phyloP scores from a whole-genome alignment of 1,284 basidiomycete species.

The Mrakiaceae sp. region DNA sequence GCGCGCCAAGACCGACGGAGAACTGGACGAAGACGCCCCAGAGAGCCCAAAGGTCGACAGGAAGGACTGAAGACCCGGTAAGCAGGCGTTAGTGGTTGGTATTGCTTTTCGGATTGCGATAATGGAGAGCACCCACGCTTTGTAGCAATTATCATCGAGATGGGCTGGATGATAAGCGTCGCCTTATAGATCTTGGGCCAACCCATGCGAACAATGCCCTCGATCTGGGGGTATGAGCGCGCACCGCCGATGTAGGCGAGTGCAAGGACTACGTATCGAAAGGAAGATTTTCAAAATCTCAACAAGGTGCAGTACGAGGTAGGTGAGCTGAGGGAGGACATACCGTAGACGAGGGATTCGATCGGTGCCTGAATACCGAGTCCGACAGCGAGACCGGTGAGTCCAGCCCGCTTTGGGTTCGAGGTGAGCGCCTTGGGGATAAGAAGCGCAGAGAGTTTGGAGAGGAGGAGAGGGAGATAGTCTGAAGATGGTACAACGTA shows the following conservation, averaged over 20 bases:
- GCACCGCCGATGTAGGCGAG: constrained; percentile 9
- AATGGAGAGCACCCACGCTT: neutral
- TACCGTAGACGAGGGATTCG: constrained; percentile 4
- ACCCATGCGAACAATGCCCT: neutral
- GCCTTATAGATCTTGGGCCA: constrained; percentile 2
- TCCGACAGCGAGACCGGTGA: neutral
- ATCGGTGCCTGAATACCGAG: neutral
- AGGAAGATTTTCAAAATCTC: neutral
- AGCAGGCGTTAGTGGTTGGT: no score
- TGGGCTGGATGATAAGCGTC: constrained; percentile 1
- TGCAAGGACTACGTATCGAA: neutral
- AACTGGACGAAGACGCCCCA: neutral
- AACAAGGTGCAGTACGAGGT: neutral
- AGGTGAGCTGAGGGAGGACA: neutral
- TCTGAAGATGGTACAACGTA: neutral
- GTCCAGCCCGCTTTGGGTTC: neutral
- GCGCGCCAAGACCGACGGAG: neutral
- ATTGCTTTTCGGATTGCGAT: no score
- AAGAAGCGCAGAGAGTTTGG: neutral
- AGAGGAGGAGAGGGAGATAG: constrained; percentile 1
- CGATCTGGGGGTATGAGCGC: neutral
- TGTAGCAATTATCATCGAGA: neutral
- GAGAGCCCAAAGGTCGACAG: neutral
- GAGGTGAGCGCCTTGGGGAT: neutral
- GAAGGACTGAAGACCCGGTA: neutral